phyloP scores from a whole-genome alignment of 202 grass and related monocot genomes.

The Brachypodium distachyon region DNA sequence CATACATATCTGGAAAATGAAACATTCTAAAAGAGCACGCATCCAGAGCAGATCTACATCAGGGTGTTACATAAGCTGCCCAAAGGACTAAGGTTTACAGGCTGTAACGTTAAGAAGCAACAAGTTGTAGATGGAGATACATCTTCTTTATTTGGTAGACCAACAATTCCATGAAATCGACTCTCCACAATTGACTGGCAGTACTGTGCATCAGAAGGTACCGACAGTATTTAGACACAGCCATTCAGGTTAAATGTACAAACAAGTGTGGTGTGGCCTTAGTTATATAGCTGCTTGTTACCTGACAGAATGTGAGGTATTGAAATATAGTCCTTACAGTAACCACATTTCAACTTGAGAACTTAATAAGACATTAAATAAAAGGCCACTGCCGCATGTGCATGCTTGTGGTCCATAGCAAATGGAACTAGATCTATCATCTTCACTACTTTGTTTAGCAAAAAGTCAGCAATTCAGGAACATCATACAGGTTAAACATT shows the following conservation, averaged over 20 bases:
- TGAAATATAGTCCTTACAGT: conserved; percentile 4
- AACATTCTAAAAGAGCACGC: not conserved
- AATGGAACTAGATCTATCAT: not conserved
- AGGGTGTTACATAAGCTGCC: conserved; percentile 15
- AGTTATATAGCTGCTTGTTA: conserved; percentile 11
- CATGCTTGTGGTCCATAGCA: conserved; percentile 13
- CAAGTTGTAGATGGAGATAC: conserved; percentile 6
- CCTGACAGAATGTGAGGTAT: conserved; percentile 21
- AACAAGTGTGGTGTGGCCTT: not conserved
- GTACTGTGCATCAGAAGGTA: not conserved
- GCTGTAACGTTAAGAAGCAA: conserved; percentile 39
- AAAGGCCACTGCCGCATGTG: not conserved
- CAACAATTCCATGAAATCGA: not conserved
- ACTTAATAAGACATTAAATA: not conserved
- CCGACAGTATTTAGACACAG: not conserved
- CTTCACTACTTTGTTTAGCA: not conserved
- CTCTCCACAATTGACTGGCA: not conserved
- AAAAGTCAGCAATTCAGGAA: not conserved
- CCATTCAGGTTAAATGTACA: not conserved
- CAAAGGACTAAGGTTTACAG: conserved; percentile 8
- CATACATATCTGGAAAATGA: conserved; percentile 1
- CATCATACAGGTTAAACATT: not conserved
- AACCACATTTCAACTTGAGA: conserved; percentile 8
- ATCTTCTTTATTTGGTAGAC: conserved; percentile 22
- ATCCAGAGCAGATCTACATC: conserved; percentile 14